phyloP scores from a whole-genome alignment of 1,284 basidiomycete genomes.

The Peniophora sp. region DNA sequence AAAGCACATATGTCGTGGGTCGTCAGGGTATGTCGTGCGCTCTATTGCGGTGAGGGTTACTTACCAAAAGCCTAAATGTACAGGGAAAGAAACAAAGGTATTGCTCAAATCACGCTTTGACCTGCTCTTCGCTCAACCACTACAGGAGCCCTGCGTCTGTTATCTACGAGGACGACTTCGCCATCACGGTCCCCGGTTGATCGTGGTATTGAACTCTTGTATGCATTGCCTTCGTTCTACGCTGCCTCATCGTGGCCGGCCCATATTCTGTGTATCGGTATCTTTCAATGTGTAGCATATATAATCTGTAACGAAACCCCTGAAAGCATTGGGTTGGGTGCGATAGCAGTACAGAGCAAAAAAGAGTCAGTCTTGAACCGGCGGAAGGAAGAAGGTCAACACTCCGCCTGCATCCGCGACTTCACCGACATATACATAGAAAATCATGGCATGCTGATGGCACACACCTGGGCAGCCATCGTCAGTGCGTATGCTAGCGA shows the following conservation, averaged over 20 bases:
- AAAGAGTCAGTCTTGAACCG: conserved; percentile 29
- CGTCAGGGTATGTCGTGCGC: neutral
- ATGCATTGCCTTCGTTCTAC: no score
- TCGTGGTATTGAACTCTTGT: no score
- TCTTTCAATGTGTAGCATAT: no score
- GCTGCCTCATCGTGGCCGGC: no score
- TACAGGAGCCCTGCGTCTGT: neutral
- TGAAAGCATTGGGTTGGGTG: no score
- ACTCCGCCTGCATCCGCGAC: conserved; percentile 77
- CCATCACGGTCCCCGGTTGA: neutral
- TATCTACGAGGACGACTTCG: neutral
- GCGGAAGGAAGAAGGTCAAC: conserved; percentile 84
- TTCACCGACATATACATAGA: conserved; percentile 87
- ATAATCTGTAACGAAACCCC: no score
- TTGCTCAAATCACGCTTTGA: no score
- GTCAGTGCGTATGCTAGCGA: neutral
- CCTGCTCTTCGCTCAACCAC: neutral
- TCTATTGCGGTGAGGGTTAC: neutral
- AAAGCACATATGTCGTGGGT: conserved; percentile 2
- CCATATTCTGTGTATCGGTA: no score
- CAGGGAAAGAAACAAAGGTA: neutral
- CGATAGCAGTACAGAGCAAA: no score
- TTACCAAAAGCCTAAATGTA: no score
- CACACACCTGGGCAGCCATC: conserved; percentile 57
- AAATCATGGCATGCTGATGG: conserved; percentile 77